phyloP scores from a whole-genome alignment of 2,329 filamentous ascomycete genomes.

The Plenodomus lindquistii region DNA sequence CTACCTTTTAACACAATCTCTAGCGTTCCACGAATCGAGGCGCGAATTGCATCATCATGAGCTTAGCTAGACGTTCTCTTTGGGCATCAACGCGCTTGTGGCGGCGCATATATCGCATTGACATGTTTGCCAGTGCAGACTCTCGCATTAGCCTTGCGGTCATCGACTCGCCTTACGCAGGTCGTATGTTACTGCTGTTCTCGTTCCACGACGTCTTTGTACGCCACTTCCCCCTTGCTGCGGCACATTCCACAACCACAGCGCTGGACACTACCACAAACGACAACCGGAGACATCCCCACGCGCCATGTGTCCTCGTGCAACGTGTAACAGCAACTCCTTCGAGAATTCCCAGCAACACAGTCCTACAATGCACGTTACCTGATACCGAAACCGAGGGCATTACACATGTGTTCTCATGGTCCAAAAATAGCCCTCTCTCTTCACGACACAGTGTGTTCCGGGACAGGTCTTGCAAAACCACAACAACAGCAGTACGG shows the following conservation, averaged over 20 bases:
- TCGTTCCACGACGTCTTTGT: not conserved
- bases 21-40: conserved; percentile 6
- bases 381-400: conserved; percentile 16
- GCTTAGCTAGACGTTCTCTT: conserved; percentile 4
- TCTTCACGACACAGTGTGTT: not conserved
- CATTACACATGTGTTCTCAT: conserved; percentile 2
- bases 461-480: not conserved
- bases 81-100: conserved; percentile 10
- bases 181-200: not conserved
- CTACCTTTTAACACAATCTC: conserved; percentile 11
- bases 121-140: not conserved
- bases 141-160: conserved; percentile 10
- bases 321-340: conserved; percentile 18
- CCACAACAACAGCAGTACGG: conserved; percentile 7
- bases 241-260: conserved; percentile 20
- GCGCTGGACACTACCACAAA: conserved; percentile 16
- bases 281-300: conserved; percentile 13
- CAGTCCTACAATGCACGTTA: conserved; percentile 17
- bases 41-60: conserved; percentile 15
- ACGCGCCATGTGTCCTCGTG: conserved; percentile 12
- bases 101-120: not conserved
- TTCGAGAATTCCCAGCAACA: conserved; percentile 9
- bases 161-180: conserved; percentile 13
- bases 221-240: conserved; percentile 3
- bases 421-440: conserved; percentile 9